Evolutionary conservation across 2,329 filamentous ascomycete genomes (phyloP).

Genomic region (Diaporthe velutina): DNA sequence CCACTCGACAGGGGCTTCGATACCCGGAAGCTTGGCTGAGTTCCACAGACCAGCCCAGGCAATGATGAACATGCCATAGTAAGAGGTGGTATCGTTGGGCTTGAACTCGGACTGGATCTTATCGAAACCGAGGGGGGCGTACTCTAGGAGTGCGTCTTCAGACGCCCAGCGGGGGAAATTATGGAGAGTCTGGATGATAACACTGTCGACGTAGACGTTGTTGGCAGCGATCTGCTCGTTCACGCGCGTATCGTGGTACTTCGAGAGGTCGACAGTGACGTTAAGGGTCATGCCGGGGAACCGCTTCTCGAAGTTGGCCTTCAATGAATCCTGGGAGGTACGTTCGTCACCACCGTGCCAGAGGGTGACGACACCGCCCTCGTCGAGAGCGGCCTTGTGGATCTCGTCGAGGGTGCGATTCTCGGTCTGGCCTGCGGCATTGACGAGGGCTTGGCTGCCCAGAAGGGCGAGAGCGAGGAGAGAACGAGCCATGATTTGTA

Average conservation of each 20-base stretch:
- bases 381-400: slow-evolving; percentile 61
- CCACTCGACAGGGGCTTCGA: slow-evolving; percentile 54
- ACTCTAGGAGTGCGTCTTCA: slow-evolving; percentile 60
- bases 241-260: slow-evolving; percentile 63
- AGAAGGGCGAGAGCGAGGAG: background rate
- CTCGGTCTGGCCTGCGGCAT: slow-evolving; percentile 38
- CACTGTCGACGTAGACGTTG: slow-evolving; percentile 58
- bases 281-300: slow-evolving; percentile 66
- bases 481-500: background rate
- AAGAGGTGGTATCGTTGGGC: slow-evolving; percentile 55
- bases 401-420: slow-evolving; percentile 60
- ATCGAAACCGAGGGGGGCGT: slow-evolving; percentile 61
- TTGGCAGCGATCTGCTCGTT: slow-evolving; percentile 58
- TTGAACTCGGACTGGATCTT: slow-evolving; percentile 56
- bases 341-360: slow-evolving; percentile 64
- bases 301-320: slow-evolving; percentile 56
- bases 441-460: slow-evolving; percentile 5
- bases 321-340: slow-evolving; percentile 54
- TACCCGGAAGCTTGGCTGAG: slow-evolving; percentile 48
- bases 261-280: slow-evolving; percentile 67
- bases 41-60: slow-evolving; percentile 54
- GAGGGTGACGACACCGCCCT: slow-evolving; percentile 59
- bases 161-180: slow-evolving; percentile 66
- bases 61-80: slow-evolving; percentile 55
- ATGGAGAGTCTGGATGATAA: slow-evolving; percentile 63